phyloP scores from a whole-genome alignment of 495 filamentous ascomycete genomes.

The Podospora pseudocomata region DNA sequence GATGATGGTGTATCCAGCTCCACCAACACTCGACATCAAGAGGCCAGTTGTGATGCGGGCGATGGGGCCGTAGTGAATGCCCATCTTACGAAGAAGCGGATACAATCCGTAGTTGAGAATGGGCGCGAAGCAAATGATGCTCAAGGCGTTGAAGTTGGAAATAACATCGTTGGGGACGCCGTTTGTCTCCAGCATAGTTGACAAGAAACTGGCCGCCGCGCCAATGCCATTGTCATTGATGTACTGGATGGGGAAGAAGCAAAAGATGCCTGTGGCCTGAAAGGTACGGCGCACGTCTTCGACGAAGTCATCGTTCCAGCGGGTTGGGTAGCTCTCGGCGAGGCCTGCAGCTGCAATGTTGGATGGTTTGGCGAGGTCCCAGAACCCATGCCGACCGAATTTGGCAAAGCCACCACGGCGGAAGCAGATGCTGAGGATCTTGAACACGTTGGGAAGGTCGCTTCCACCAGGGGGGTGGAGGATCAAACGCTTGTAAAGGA shows the following conservation, averaged over 20 bases:
- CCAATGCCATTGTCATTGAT: constrained; percentile 56
- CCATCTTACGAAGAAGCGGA: constrained; percentile 59
- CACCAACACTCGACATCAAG: constrained; percentile 59
- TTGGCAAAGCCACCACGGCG: constrained; percentile 52
- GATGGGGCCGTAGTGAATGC: constrained; percentile 66
- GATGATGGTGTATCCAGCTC: constrained; percentile 63
- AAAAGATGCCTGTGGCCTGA: constrained; percentile 56
- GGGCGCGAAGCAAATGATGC: constrained; percentile 66
- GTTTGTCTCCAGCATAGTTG: constrained; percentile 60
- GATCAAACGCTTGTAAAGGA: constrained; percentile 50
- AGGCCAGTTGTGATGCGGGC: constrained; percentile 73
- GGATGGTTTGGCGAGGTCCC: constrained; percentile 62
- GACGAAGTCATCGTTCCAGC: constrained; percentile 55
- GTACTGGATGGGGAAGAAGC: constrained; percentile 70
- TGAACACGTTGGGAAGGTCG: constrained; percentile 53
- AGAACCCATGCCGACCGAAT: constrained; percentile 57
- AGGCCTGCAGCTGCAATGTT: constrained; percentile 50
- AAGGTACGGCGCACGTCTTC: constrained; percentile 56
- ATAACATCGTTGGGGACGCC: constrained; percentile 76
- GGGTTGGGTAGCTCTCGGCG: constrained; percentile 28
- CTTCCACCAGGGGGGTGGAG: constrained; percentile 51
- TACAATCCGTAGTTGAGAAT: constrained; percentile 62
- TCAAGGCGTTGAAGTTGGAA: constrained; percentile 70
- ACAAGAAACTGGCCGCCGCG: constrained; percentile 47
- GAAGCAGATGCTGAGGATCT: constrained; percentile 51